These are phyloP conservation scores for Phytopythium mirpurense DNA, from an alignment of 352 stramenopile species.

Conservation along the genomic window DNA sequence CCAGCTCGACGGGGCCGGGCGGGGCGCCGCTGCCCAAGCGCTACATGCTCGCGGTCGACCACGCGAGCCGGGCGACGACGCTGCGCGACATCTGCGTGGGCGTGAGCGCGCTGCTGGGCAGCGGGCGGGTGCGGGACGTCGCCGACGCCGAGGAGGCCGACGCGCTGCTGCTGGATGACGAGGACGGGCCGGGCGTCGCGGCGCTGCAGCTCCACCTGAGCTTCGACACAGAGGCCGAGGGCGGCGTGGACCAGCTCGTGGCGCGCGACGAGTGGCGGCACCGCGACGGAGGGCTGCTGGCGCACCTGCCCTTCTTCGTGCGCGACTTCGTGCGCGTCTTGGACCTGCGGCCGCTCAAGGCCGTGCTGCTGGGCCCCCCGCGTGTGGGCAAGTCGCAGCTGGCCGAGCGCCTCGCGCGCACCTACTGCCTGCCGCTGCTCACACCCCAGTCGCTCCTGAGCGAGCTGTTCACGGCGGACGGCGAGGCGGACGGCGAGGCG, in stretches of 20 bases:
- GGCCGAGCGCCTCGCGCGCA: constrained; percentile 40
- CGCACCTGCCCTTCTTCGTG: constrained; percentile 60
- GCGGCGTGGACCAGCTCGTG: constrained; percentile 50
- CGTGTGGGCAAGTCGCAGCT: constrained; percentile 62
- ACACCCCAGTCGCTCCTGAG: constrained; percentile 37
- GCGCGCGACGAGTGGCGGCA: constrained; percentile 64
- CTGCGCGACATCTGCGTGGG: constrained; percentile 60
- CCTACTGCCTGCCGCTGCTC: constrained; percentile 71
- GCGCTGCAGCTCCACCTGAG: constrained; percentile 68
- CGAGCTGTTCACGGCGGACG: constrained; percentile 33
- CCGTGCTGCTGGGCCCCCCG: constrained; percentile 64
- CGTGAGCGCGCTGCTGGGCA: constrained; percentile 52
- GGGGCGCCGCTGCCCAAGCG: constrained; percentile 31
- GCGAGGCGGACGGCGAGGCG: no score
- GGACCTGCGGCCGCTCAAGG: constrained; percentile 68
- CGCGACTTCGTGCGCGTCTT: constrained; percentile 70
- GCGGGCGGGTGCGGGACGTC: constrained; percentile 35
- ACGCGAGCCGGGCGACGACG: constrained; percentile 38
- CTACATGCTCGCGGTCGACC: constrained; percentile 68
- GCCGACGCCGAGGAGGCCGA: constrained; percentile 39
- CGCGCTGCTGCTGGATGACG: constrained; percentile 48
- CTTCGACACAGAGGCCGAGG: constrained; percentile 52
- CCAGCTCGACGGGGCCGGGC: constrained; percentile 13
- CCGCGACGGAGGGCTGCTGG: constrained; percentile 49
- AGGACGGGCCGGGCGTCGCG: constrained; percentile 39